Evolutionary conservation across 768 basidiomycete species (phyloP), one percentile per base, ranked within the genome.

Genomic region (Hygrocybe punicea): DNA sequence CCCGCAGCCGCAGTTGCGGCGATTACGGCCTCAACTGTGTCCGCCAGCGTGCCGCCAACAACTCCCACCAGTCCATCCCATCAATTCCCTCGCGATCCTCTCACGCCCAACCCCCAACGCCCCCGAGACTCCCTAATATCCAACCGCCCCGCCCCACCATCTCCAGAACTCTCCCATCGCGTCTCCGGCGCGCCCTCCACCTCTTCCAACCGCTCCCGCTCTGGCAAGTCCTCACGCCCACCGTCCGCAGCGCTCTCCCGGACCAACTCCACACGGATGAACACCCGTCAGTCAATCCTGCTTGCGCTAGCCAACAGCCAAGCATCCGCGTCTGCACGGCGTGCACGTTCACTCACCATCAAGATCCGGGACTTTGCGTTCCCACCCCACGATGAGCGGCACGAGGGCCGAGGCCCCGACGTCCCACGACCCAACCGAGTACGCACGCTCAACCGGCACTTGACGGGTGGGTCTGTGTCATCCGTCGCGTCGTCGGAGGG

Each of bases 311-410:
- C 36, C 37, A 24, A 48, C 6, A 14, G 19, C 33, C 53, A 24
- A 42, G 50, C 48, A 23, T 16, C 50, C 9, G 51, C 47, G 24
- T 51, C 42, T 40, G 51, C 36, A 52, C 56, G 52, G 37, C 53
- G 24, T 58, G 58, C 25, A 29, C 25, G 36, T 58, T 61, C 24
- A 64, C 49, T 70, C 68, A 40, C 73, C 68, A 16, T 79, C 65
- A 71, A 71, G 48, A 68, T 81, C 47, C 71, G 80, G 47, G 81
- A 81, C 58, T 80, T 74, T 61, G 75, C 71, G 8, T 79, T 71
- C 58, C 45, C 67, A 1, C 21, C 63, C 8, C 42, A 60, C 2
- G 76, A 80, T 58, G 71, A 72, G 60, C 69, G 78, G 23, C 70
- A 76, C 67, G 37, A 58, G 24, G 75, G 76, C 3, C 59, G 73